Evolutionary conservation across 192 early-diverging fungal genomes (phyloP).

Genomic region (Podila verticillata): DNA sequence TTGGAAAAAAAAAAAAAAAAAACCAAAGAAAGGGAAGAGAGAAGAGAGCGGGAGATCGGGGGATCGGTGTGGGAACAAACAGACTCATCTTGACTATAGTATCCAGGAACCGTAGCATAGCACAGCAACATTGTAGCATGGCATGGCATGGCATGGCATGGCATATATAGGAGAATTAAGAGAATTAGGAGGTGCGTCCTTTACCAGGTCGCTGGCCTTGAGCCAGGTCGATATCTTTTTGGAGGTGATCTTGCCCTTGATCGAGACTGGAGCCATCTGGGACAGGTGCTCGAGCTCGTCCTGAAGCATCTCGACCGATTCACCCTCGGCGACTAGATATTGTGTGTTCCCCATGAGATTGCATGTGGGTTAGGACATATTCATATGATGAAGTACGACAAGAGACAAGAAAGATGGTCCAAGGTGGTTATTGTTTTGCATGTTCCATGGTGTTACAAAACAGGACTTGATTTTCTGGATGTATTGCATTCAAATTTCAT

Average conservation of each 20-base stretch:
- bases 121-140: too few relatives aligned
- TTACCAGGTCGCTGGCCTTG: conserved; percentile 7
- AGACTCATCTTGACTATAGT: background rate
- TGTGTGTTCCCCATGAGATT: background rate
- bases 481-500: too few relatives aligned
- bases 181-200: too few relatives aligned
- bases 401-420: background rate
- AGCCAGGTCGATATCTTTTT: conserved; percentile 43
- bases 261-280: conserved; percentile 7
- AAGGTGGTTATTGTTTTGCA: too few relatives aligned
- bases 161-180: too few relatives aligned
- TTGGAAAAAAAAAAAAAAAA: background rate
- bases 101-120: conserved; percentile 1
- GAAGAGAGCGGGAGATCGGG: background rate
- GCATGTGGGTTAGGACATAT: background rate
- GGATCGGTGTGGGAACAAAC: background rate
- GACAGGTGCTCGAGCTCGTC: conserved; percentile 23
- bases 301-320: conserved; percentile 21
- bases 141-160: too few relatives aligned
- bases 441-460: too few relatives aligned
- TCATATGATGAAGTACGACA: too few relatives aligned
- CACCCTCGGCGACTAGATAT: conserved; percentile 34
- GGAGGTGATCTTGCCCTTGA: conserved; percentile 42
- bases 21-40: background rate
- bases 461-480: background rate